phyloP scores from a whole-genome alignment of 106 monocot species.

The Amphibolis antarctica region DNA sequence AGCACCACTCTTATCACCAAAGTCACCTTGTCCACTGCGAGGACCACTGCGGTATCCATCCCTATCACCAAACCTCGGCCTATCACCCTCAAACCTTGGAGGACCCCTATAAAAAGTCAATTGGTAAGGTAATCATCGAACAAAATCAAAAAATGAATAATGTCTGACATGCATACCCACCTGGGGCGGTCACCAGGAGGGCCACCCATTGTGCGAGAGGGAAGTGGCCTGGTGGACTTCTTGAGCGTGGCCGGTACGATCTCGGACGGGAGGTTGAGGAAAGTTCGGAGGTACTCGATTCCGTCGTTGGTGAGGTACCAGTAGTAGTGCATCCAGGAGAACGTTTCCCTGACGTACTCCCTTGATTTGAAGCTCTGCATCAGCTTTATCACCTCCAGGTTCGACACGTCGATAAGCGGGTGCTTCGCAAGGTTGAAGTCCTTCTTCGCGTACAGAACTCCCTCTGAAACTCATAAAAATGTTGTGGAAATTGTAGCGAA shows the following conservation, averaged over 20 bases:
- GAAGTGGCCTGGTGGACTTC: constrained; percentile 31
- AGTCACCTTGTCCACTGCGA: constrained; percentile 19
- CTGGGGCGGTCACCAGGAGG: constrained; percentile 48
- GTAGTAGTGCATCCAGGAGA: constrained; percentile 57
- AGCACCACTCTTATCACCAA: constrained; percentile 33
- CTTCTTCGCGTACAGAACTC: constrained; percentile 53
- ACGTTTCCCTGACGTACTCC: constrained; percentile 47
- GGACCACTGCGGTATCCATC: constrained; percentile 37
- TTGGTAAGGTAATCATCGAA: background rate
- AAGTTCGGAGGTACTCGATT: constrained; percentile 33
- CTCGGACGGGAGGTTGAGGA: constrained; percentile 43
- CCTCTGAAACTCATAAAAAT: too few species aligned
- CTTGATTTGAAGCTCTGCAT: constrained; percentile 59
- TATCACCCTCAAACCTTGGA: constrained; percentile 29
- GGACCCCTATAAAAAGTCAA: constrained; percentile 4
- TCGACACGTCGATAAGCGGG: constrained; percentile 37
- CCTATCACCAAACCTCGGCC: constrained; percentile 37
- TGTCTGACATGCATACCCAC: constrained; percentile 1
- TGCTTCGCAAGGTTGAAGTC: constrained; percentile 50
- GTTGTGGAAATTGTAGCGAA: too few species aligned
- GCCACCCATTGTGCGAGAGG: constrained; percentile 29
- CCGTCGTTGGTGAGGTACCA: constrained; percentile 61
- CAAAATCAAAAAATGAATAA: background rate
- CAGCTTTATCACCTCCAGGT: constrained; percentile 48
- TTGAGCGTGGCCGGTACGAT: constrained; percentile 49